A percentile compares a stretch with the other conserved stretches of the same genome.
Conservation (phyloP, 176 grass and related monocot genomes). For the Saccharum officinarum region DNA sequence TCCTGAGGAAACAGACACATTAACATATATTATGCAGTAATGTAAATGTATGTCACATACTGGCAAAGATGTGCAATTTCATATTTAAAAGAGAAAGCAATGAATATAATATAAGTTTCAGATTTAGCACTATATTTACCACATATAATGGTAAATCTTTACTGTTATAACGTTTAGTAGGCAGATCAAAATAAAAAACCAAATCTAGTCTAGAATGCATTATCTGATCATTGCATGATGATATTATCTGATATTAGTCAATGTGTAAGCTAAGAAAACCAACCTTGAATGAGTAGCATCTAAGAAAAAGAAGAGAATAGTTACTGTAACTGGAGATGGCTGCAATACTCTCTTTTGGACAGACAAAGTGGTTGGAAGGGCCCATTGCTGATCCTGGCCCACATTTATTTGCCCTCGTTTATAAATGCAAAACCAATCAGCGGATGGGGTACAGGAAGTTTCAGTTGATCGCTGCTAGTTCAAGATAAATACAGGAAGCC, state of each 20-base stretch:
- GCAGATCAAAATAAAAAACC: background rate
- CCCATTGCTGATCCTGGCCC: background rate
- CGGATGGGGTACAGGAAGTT: background rate
- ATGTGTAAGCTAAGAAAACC: background rate
- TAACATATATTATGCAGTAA: slow-evolving; percentile 20
- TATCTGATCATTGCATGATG: background rate
- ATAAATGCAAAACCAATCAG: background rate
- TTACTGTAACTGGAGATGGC: background rate
- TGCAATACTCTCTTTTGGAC: background rate
- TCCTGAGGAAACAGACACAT: slow-evolving; percentile 53
- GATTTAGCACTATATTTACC: background rate
- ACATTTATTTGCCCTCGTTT: background rate
- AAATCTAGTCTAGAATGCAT: background rate
- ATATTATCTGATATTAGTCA: background rate
- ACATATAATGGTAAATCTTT: background rate
- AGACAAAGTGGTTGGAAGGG: background rate
- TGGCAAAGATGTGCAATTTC: background rate
- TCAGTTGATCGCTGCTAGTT: background rate
- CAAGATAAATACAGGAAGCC: background rate
- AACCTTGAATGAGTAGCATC: background rate
- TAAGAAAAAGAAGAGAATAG: slow-evolving; percentile 1
- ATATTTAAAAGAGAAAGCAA: slow-evolving; percentile 6
- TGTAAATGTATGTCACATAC: background rate
- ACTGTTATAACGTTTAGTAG: background rate
- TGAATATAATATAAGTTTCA: background rate